Conservation (phyloP, 1,139 yeast species). For the Pichia sp. region DNA sequence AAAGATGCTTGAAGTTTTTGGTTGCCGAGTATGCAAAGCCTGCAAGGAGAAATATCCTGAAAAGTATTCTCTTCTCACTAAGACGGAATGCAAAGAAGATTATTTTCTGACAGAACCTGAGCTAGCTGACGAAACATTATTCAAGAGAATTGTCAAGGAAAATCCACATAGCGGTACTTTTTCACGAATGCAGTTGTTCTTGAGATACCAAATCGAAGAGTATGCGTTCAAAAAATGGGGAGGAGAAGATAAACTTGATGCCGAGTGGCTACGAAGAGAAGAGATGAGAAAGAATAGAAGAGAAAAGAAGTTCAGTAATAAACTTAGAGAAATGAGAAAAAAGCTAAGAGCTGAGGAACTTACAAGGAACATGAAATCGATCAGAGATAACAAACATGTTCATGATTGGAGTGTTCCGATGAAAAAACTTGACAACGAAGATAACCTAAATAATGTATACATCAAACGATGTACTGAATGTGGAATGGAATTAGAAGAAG, state of each 20-base stretch:
- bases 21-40: constrained; percentile 66
- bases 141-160: constrained; percentile 79
- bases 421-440: constrained; percentile 26
- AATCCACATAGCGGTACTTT: constrained; percentile 89
- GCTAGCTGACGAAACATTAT: constrained; percentile 56
- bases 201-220: constrained; percentile 85
- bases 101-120: constrained; percentile 91
- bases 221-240: constrained; percentile 96
- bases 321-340: constrained; percentile 78
- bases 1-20: constrained; percentile 59
- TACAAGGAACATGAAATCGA: constrained; percentile 57
- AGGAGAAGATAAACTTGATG: constrained; percentile 76
- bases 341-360: constrained; percentile 89
- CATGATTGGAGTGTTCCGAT: constrained; percentile 75
- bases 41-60: constrained; percentile 74
- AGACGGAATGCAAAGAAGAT: constrained; percentile 92
- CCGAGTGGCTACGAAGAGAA: constrained; percentile 87
- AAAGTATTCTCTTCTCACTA: constrained; percentile 82
- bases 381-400: constrained; percentile 41
- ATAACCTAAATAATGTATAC: constrained; percentile 35
- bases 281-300: constrained; percentile 61
- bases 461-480: constrained; percentile 69
- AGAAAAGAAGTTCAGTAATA: constrained; percentile 70
- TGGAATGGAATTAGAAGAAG: constrained; percentile 79
- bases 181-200: constrained; percentile 85